Base-by-base conservation (phyloP, 129 eudicot genomes). In the Chrysanthemum makinoi region DNA sequence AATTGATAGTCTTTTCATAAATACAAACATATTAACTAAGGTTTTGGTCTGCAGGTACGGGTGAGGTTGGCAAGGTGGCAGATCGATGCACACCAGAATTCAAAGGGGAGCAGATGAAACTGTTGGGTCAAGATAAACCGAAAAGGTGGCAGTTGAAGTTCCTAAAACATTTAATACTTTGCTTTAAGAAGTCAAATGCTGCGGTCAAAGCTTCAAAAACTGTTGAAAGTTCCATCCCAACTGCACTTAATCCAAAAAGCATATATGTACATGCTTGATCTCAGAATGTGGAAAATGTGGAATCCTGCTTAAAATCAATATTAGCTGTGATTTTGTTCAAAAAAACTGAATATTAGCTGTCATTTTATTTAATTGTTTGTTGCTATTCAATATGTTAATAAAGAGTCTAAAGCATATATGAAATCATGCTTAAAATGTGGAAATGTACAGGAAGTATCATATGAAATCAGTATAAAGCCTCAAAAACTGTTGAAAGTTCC, bases 41-140 rank as follows among this genome's bases (percentile, higher is more conserved):
- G 44, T 35, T 35, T 35, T 35, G 44, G 33, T 14, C 56, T 78
- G 75, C 91, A 90, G 99, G 77, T 90, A 86, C 58, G 84, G 82
- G 64, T 80, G 90, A 74, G 99, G 99, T 64, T 90, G 97, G 97
- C 84, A 96, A 72, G 96, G 97, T 22, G 99, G 99, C 58, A 87
- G 72, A 57, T 90, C 96, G 99, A 80, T 68, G 89, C 89, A 50
- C 82, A 84, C 57, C 84, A 97, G 82, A 82, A 72, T 87, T 90
- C 66, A 77, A 87, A 80, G 90, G 73, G 84, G 97, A 94, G 61
- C 99, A 94, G 75, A 90, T 86, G 99, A 94, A 90, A 72, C 70
- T 85, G 70, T 60, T 90, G 20, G 96, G 92, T 11, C 95, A 90
- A 63, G 75, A 79, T 20, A 94, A 87, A 73, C 97, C 97, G 18